phyloP scores from a whole-genome alignment of 805 yeast genomes.

The Priceomyces castillae region DNA sequence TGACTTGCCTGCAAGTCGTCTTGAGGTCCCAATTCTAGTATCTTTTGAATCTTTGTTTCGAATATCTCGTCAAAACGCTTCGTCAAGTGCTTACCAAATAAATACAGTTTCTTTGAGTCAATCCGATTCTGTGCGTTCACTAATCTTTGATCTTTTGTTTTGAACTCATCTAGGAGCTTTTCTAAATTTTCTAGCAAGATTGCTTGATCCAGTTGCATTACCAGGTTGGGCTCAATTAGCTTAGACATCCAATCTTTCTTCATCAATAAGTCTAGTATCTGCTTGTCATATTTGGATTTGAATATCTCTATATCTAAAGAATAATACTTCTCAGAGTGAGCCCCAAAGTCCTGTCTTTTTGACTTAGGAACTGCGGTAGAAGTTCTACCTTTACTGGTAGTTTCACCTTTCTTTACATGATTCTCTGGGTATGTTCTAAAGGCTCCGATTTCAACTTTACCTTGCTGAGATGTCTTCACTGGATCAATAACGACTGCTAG shows the following conservation, averaged over 20 bases:
- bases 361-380: conserved; percentile 33
- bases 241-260: conserved; percentile 23
- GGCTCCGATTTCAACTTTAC: conserved; percentile 81
- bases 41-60: conserved; percentile 8
- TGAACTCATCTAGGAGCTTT: conserved; percentile 9
- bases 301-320: conserved; percentile 61
- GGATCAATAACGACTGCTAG: conserved; percentile 90
- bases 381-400: neutral
- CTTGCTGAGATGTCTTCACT: conserved; percentile 56
- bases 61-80: conserved; percentile 9
- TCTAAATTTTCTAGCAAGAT: conserved; percentile 9
- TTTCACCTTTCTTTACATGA: conserved; percentile 7
- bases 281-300: conserved; percentile 49
- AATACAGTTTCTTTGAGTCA: neutral
- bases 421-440: conserved; percentile 66
- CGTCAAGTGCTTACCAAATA: conserved; percentile 4
- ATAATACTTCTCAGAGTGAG: conserved; percentile 68
- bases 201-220: conserved; percentile 5
- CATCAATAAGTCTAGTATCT: conserved; percentile 18
- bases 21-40: neutral
- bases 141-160: conserved; percentile 7
- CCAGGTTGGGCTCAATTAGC: conserved; percentile 8
- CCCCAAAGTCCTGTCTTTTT: conserved; percentile 65
- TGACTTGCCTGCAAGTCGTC: conserved; percentile 5
- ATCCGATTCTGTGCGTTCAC: neutral